These are phyloP conservation scores for Trichoderma gracile DNA, from an alignment of 2,329 filamentous ascomycete genomes.

Conservation along the genomic window DNA sequence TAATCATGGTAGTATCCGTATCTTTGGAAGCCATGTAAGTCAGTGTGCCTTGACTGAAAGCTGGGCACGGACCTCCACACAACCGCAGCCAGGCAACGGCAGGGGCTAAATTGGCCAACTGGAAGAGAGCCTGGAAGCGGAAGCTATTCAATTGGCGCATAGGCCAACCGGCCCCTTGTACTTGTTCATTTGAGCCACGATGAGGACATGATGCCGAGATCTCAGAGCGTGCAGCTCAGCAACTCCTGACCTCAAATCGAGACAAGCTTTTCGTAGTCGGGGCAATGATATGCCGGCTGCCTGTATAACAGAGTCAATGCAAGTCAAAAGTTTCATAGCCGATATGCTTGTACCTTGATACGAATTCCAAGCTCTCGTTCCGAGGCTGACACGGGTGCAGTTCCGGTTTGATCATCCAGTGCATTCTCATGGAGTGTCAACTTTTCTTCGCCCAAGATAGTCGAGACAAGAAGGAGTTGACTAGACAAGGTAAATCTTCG, in stretches of 20 bases:
- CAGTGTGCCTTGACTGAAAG: background rate
- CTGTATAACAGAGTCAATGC: too few relatives aligned
- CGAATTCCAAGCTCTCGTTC: background rate
- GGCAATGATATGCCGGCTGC: background rate
- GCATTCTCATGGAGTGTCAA: background rate
- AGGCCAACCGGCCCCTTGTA: conserved; percentile 20
- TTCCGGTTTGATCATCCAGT: background rate
- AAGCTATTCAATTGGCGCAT: conserved; percentile 27
- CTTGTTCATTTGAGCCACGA: conserved; percentile 5
- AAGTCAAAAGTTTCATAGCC: too few relatives aligned
- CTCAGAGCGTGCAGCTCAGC: background rate
- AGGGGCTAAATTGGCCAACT: conserved; percentile 27
- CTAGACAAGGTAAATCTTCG: background rate
- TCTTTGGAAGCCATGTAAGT: background rate
- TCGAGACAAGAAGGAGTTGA: background rate
- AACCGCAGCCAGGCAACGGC: conserved; percentile 13
- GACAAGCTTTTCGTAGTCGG: background rate
- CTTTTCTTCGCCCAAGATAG: background rate
- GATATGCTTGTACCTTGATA: background rate
- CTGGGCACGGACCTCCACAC: conserved; percentile 15
- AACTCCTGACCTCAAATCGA: background rate
- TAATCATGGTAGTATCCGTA: background rate
- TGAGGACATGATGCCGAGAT: background rate
- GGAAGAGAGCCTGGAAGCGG: conserved; percentile 28
- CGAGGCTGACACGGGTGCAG: background rate